Conservation (phyloP, 164 flowering plant species). For the Saururus chinensis region DNA sequence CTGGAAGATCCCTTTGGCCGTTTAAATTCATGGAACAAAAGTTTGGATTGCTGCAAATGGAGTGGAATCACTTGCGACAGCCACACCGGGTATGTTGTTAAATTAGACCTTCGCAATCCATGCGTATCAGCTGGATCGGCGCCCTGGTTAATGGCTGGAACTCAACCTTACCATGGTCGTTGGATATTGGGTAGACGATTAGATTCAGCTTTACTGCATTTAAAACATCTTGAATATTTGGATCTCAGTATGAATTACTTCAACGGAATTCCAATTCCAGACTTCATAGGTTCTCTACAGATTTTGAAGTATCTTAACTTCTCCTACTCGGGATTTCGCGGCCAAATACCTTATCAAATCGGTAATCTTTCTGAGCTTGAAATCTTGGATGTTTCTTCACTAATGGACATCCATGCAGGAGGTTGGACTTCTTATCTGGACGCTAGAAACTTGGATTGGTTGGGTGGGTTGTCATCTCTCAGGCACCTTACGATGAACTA, state of each 20-base stretch:
- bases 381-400: neutral
- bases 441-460: neutral
- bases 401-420: neutral
- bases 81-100: neutral
- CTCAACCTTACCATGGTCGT: neutral
- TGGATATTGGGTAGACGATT: neutral
- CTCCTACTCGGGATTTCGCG: neutral
- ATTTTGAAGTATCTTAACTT: neutral
- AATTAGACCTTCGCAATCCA: neutral
- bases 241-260: neutral
- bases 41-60: slow-evolving; percentile 8
- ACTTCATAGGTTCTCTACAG: neutral
- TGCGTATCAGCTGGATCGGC: neutral
- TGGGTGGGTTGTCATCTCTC: neutral
- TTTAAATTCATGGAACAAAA: neutral
- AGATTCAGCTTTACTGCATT: neutral
- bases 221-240: neutral
- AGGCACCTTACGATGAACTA: neutral
- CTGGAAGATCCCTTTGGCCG: neutral
- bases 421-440: neutral
- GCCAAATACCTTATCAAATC: neutral
- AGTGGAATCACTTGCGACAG: neutral
- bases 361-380: neutral
- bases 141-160: neutral
- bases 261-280: neutral